Evolutionary conservation across 371 early-diverging fungal genomes (phyloP), one percentile per base, ranked within the genome.

Genomic region (Actinomucor elegans): DNA sequence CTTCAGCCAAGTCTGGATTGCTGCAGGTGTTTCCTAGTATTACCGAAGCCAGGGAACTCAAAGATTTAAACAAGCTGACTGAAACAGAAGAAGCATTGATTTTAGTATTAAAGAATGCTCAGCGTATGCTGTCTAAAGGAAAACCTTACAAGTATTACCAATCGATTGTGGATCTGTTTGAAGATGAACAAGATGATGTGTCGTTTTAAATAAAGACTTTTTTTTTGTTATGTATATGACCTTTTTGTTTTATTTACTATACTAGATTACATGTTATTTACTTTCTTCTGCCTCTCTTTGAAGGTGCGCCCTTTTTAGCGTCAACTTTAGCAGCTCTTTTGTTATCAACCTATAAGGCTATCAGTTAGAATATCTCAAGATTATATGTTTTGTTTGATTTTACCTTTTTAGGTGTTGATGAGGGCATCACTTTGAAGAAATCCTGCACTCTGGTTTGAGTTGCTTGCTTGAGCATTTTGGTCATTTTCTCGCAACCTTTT

Each of bases 371-470:
- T 8, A n/a, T n/a, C n/a, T n/a, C n/a, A n/a, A n/a, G n/a, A n/a
- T n/a, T n/a, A n/a, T n/a, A n/a, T n/a, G n/a, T n/a, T n/a, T n/a
- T n/a, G n/a, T n/a, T n/a, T n/a, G n/a, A n/a, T n/a, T n/a, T n/a
- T n/a, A n/a, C n/a, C n/a, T n/a, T n/a, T n/a, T 53, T 46, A 23
- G 50, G 15, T 1, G 17, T 27, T 2, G 43, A 17, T 4, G 64
- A 57, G 31, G 74, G 66, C 6, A 53, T 4, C 10, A 45, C 34
- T 9, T 67, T 94, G 67, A 99, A 98, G 69, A 96, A 99, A 23
- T 86, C 81, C 50, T 94, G 95, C 52, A 99, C 75, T 29, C 98
- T 82, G 27, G 91, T 94, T 67, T 99, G 99, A 8, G 88, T 88
- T 12, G 91, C 90, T 20, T 80, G 71, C 23, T 85, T 87, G 17